Percentiles rank a stretch among this genome's conserved stretches.
Evolutionary conservation across 768 basidiomycete species (phyloP).

Genomic region (Austroboletus eburneus): DNA sequence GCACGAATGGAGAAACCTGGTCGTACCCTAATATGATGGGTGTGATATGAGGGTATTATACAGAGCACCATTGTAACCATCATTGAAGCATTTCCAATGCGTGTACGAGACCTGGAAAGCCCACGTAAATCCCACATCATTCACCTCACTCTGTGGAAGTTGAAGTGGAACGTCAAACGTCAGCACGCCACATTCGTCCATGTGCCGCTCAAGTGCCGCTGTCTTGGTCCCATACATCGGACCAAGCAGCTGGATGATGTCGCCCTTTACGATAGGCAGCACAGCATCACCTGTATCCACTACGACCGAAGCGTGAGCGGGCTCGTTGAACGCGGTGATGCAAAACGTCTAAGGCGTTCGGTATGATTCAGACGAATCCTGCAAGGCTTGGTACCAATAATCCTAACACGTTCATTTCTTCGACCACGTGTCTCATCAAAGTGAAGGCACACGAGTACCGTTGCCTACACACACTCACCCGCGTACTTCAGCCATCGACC

Average conservation of each 20-base stretch:
- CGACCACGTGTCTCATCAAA: neutral
- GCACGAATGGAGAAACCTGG: too few relatives aligned
- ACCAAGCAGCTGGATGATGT: constrained; percentile 40
- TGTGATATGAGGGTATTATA: too few relatives aligned
- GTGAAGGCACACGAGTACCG: constrained; percentile 31
- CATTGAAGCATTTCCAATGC: neutral
- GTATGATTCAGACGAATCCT: constrained; percentile 32
- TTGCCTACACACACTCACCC: constrained; percentile 50
- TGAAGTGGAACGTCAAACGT: constrained; percentile 29
- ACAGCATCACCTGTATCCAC: constrained; percentile 33
- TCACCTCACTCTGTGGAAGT: constrained; percentile 20
- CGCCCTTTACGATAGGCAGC: constrained; percentile 42
- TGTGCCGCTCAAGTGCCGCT: constrained; percentile 29
- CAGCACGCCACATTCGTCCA: constrained; percentile 28
- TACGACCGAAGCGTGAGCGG: constrained; percentile 30
- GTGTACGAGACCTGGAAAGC: constrained; percentile 37
- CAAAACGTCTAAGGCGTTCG: constrained; percentile 49
- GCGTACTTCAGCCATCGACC: constrained; percentile 49
- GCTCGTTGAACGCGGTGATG: constrained; percentile 41
- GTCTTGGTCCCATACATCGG: constrained; percentile 14
- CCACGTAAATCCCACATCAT: constrained; percentile 35
- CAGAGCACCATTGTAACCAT: too few relatives aligned
- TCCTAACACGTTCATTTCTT: constrained; percentile 26
- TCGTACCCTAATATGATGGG: too few relatives aligned
- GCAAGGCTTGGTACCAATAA: constrained; percentile 47